Evolutionary conservation across 257 asterid genomes (phyloP), one percentile per base, ranked within the genome.

Genomic region (Nyctanthes arbortristis): DNA sequence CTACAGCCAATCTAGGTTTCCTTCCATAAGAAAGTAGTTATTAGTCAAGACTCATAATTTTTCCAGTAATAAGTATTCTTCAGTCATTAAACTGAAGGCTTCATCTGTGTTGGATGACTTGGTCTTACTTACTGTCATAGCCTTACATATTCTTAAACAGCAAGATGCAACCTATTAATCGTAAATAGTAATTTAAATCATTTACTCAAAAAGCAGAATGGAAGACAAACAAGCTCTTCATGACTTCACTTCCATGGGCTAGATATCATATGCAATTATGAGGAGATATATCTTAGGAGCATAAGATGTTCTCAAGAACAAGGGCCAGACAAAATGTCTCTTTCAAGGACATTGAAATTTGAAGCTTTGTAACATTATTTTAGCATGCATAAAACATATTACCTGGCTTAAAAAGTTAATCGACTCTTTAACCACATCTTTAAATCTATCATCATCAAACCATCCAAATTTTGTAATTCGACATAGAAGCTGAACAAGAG

Each of bases 391-490:
- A 70, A 33, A 63, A 25, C 5, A 34, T 39, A 25, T 64, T 87
- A 93, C 99, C 99, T 93, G 97, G 81, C 77, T 89, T 81, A 93
- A 78, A 80, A 93, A 91, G 86, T 85, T 82, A 22, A 87, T 85
- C 63, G 99, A 87, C 78, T 93, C 99, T 82, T 87, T 86, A 40
- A 87, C 91, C 77, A 93, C 91, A 28, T 93, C 97, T 78, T 88
- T 85, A 68, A 93, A 91, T 77, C 84, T 91, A 84, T 93, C 97
- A 70, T 91, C 97, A 77, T 89, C 97, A 71, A 91, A 88, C 99
- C 99, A 93, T 62, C 97, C 99, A 82, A 87, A 93, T 81, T 93
- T 93, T 71, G 97, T 91, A 73, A 93, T 88, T 68, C 99, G 96
- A 65, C 97, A 89, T 73, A 91, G 81, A 69, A 93, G 96, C 76